These are phyloP conservation scores for Thoreauomyces humboldtii DNA, from an alignment of 192 early-diverging fungal genomes.

Conservation along the genomic window DNA sequence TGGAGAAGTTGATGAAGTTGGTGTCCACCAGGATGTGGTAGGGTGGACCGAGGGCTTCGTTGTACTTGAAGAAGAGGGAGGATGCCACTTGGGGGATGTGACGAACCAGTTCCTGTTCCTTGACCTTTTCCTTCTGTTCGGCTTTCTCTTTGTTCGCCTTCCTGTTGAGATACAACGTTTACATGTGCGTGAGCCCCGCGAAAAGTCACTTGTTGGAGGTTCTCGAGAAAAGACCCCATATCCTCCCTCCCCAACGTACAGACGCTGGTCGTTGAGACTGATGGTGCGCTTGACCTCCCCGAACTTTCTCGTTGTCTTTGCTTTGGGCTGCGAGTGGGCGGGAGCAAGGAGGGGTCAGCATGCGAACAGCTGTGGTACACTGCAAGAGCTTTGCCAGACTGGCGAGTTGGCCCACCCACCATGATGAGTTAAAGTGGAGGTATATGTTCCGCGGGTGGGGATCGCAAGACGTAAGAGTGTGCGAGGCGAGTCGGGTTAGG, in stretches of 20 bases:
- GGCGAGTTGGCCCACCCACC: too few relatives aligned
- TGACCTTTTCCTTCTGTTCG: slow-evolving; percentile 64
- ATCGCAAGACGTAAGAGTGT: too few relatives aligned
- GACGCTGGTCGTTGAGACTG: slow-evolving; percentile 82
- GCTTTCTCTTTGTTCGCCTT: slow-evolving; percentile 62
- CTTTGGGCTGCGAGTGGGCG: slow-evolving; percentile 73
- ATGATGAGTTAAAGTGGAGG: too few relatives aligned
- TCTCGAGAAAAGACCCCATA: background rate
- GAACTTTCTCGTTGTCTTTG: slow-evolving; percentile 91
- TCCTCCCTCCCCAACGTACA: slow-evolving; percentile 51
- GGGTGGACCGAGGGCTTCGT: slow-evolving; percentile 90
- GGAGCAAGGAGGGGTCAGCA: too few relatives aligned
- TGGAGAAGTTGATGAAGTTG: slow-evolving; percentile 99
- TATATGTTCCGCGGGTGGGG: too few relatives aligned
- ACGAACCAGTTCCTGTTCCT: slow-evolving; percentile 66
- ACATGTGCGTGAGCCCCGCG: too few relatives aligned
- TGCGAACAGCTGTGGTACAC: too few relatives aligned
- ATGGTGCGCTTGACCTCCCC: slow-evolving; percentile 91
- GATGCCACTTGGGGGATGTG: slow-evolving; percentile 85
- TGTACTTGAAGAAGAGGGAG: slow-evolving; percentile 97
- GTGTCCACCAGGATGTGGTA: slow-evolving; percentile 97
- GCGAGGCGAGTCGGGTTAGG: too few relatives aligned
- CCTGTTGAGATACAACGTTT: too few relatives aligned
- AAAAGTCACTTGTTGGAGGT: background rate
- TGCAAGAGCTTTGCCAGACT: too few relatives aligned